A percentile compares a stretch with the other conserved stretches of the same genome.
Evolutionary conservation across 768 basidiomycete genomes (phyloP).

Genomic region (Russula griseocarnosa): DNA sequence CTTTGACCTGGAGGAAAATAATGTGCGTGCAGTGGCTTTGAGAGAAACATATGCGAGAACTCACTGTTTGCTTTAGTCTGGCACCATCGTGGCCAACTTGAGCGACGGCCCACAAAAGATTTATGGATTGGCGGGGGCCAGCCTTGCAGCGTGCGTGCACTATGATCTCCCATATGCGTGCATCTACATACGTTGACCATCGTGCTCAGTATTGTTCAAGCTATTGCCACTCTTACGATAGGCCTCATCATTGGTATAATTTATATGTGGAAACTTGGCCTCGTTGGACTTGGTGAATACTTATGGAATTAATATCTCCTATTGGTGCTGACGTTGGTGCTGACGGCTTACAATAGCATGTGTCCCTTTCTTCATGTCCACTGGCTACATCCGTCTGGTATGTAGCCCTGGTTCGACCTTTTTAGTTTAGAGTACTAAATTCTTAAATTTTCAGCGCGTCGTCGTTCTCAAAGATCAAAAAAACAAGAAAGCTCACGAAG

Average conservation of each 20-base stretch:
- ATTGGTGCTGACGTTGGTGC: no score
- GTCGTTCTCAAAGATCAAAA: conserved; percentile 81
- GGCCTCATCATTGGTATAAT: conserved; percentile 71
- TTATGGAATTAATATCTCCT: background rate
- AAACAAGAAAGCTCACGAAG: conserved; percentile 74
- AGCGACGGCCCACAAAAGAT: conserved; percentile 85
- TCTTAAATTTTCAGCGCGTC: conserved; percentile 48
- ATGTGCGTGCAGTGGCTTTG: conserved; percentile 42
- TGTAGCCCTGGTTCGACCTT: conserved; percentile 27
- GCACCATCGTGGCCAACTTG: conserved; percentile 67
- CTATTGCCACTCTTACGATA: conserved; percentile 54
- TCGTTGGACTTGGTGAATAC: conserved; percentile 71
- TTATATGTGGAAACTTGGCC: conserved; percentile 68
- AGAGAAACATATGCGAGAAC: conserved; percentile 16
- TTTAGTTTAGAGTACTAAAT: background rate
- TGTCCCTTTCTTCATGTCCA: conserved; percentile 59
- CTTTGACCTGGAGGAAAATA: conserved; percentile 81
- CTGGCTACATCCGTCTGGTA: conserved; percentile 79
- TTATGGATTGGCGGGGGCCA: conserved; percentile 76
- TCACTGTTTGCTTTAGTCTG: conserved; percentile 47
- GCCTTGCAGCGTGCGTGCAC: conserved; percentile 56
- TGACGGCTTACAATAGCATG: conserved; percentile 43
- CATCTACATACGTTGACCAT: background rate
- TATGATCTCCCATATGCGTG: conserved; percentile 30
- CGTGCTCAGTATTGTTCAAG: conserved; percentile 62